phyloP scores from a whole-genome alignment of 306 rosid species.

The Glycine tomentella region DNA sequence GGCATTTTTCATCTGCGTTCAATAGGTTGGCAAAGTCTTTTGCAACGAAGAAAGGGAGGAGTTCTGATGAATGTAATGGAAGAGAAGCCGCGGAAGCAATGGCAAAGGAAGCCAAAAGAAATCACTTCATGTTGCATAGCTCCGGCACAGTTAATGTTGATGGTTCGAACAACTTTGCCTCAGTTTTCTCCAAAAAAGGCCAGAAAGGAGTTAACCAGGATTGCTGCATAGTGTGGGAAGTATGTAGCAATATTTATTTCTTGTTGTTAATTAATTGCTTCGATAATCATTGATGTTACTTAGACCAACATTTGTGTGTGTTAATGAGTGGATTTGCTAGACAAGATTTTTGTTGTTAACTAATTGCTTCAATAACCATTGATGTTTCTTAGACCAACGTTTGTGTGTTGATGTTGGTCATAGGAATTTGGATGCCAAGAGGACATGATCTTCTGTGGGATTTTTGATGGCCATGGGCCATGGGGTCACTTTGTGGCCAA shows the following conservation, averaged over 20 bases:
- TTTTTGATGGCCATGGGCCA: conserved; percentile 87
- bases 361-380: neutral
- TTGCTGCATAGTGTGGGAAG: conserved; percentile 95
- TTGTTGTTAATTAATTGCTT: neutral
- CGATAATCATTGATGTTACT: neutral
- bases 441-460: conserved; percentile 84
- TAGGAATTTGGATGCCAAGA: conserved; percentile 94
- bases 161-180: conserved; percentile 77
- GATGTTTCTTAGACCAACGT: neutral
- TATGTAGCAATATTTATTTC: conserved; percentile 38
- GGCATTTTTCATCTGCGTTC: conserved; percentile 71
- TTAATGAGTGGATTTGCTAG: too few relatives aligned
- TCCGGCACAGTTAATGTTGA: conserved; percentile 59
- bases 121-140: conserved; percentile 56
- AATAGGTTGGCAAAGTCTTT: conserved; percentile 69
- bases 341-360: neutral
- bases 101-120: conserved; percentile 81
- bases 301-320: neutral
- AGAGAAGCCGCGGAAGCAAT: conserved; percentile 77
- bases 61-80: conserved; percentile 48
- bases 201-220: conserved; percentile 86
- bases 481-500: conserved; percentile 95
- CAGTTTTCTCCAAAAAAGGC: conserved; percentile 78
- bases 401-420: conserved; percentile 16
- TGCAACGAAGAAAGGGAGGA: conserved; percentile 57